These are phyloP conservation scores for Crucibulum laeve DNA, from an alignment of 768 basidiomycete genomes.

Conservation along the genomic window DNA sequence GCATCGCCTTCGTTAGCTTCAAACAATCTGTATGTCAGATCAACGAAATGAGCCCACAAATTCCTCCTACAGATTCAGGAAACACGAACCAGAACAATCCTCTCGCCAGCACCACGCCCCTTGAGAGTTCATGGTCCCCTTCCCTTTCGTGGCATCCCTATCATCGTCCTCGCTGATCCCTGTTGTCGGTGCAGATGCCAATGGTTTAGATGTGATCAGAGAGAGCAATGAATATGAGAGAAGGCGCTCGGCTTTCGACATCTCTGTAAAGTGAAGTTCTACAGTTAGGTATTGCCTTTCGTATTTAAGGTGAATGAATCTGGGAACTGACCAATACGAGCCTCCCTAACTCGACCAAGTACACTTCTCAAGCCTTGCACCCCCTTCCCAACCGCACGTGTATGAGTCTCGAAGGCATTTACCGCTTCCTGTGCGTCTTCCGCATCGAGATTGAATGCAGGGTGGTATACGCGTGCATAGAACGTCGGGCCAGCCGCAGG, in stretches of 20 bases:
- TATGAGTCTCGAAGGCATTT: conserved; percentile 62
- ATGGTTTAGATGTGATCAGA: conserved; percentile 66
- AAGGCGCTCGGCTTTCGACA: conserved; percentile 72
- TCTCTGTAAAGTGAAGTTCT: conserved; percentile 42
- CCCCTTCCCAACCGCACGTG: conserved; percentile 61
- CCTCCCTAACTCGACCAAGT: conserved; percentile 60
- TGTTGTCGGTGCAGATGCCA: conserved; percentile 42
- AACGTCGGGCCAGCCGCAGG: conserved; percentile 72
- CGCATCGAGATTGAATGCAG: conserved; percentile 76
- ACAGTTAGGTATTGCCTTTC: neutral
- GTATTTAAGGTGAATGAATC: neutral
- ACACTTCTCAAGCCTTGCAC: conserved; percentile 63
- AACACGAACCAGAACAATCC: conserved; percentile 54
- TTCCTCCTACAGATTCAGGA: neutral
- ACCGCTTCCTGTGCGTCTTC: conserved; percentile 62
- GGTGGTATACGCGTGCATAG: conserved; percentile 78
- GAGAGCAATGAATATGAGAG: conserved; percentile 73
- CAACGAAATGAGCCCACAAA: neutral
- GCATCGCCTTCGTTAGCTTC: conserved; percentile 73
- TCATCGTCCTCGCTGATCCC: conserved; percentile 50
- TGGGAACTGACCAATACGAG: conserved; percentile 50
- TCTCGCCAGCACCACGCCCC: conserved; percentile 91
- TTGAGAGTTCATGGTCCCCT: conserved; percentile 61
- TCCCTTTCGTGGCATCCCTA: conserved; percentile 29
- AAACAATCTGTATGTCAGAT: conserved; percentile 52